These are phyloP conservation scores for Tolypocladium ovalisporum DNA, from an alignment of 2,329 filamentous ascomycete genomes.

Conservation along the genomic window DNA sequence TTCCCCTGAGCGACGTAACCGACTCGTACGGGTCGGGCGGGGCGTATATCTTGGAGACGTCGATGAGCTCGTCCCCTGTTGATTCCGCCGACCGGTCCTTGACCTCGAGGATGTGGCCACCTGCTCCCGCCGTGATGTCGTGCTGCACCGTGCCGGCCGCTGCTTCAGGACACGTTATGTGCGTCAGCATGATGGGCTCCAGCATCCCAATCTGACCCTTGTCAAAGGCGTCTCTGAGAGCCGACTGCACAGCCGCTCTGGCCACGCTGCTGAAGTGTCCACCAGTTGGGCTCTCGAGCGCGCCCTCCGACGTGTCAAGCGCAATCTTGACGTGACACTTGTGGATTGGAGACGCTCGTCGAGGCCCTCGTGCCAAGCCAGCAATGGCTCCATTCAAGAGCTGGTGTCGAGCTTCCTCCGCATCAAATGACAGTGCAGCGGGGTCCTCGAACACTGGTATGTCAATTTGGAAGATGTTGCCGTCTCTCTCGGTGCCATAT, in stretches of 20 bases:
- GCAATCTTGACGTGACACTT: constrained; percentile 60
- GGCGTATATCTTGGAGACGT: constrained; percentile 68
- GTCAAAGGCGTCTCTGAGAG: constrained; percentile 52
- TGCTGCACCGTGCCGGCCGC: constrained; percentile 75
- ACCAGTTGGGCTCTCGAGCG: constrained; percentile 48
- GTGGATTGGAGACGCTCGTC: constrained; percentile 70
- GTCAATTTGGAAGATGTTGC: constrained; percentile 55
- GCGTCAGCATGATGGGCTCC: constrained; percentile 87
- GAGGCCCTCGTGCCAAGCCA: constrained; percentile 74
- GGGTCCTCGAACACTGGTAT: constrained; percentile 37
- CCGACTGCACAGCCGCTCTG: constrained; percentile 52
- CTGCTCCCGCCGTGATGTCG: constrained; percentile 62
- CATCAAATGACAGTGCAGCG: constrained; percentile 38
- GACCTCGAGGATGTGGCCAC: constrained; percentile 64
- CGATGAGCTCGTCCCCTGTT: constrained; percentile 37
- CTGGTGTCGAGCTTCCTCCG: constrained; percentile 40
- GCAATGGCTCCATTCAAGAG: constrained; percentile 74
- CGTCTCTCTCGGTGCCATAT: constrained; percentile 46
- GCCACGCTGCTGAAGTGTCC: constrained; percentile 55
- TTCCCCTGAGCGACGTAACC: constrained; percentile 43
- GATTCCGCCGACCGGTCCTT: constrained; percentile 37
- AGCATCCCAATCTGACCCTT: constrained; percentile 54
- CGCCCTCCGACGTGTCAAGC: constrained; percentile 52
- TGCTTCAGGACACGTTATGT: constrained; percentile 75
- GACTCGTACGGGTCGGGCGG: constrained; percentile 73